Evolutionary conservation across 106 monocot species (phyloP).

Genomic region (Dendrobium huoshanense): DNA sequence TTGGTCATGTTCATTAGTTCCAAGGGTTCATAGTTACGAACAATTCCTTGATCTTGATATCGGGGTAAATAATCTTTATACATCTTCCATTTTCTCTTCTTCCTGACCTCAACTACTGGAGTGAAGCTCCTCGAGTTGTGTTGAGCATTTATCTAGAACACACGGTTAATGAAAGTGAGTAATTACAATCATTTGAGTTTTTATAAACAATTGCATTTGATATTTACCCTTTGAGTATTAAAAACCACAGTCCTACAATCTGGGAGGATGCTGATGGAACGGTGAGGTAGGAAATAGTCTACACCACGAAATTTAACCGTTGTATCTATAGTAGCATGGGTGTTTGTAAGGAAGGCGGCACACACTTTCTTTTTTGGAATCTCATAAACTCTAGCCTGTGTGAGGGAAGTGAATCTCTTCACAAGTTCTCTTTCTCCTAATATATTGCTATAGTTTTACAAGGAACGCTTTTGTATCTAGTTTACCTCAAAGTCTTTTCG

Average conservation of each 20-base stretch:
- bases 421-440: neutral
- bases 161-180: neutral
- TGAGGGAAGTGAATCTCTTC: neutral
- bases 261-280: constrained; percentile 77
- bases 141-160: constrained; percentile 53
- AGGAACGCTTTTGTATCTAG: neutral
- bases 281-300: constrained; percentile 59
- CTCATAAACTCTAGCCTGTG: constrained; percentile 51
- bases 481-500: constrained; percentile 7
- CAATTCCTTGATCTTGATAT: constrained; percentile 7
- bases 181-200: neutral
- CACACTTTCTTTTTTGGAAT: constrained; percentile 34
- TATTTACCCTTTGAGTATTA: constrained; percentile 66
- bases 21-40: constrained; percentile 20
- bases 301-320: constrained; percentile 52
- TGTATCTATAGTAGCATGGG: constrained; percentile 23
- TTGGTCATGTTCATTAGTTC: constrained; percentile 55
- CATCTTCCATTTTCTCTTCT: constrained; percentile 53
- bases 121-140: constrained; percentile 71
- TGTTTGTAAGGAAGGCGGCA: constrained; percentile 76
- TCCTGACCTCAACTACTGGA: constrained; percentile 25
- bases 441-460: neutral
- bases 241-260: constrained; percentile 83
- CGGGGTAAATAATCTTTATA: constrained; percentile 44
- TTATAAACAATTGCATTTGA: neutral